A percentile compares a stretch with the other conserved stretches of the same genome.
Evolutionary conservation across 768 basidiomycete genomes (phyloP).

Genomic region (Tricholoma matsutake): DNA sequence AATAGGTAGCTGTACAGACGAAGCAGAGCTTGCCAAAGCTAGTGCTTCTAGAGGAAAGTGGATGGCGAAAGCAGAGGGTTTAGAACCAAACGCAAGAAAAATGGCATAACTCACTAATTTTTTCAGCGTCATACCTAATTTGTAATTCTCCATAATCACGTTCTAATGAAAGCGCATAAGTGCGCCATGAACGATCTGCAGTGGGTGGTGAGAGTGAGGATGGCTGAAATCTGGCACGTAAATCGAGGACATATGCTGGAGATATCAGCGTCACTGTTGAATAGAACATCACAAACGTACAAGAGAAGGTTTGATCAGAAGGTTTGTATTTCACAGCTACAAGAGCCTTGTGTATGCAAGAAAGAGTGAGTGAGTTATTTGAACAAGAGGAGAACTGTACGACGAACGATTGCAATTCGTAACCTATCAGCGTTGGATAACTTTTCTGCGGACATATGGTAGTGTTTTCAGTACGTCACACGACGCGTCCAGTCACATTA

Average conservation of each 20-base stretch:
- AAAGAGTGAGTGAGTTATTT: slow-evolving; percentile 2
- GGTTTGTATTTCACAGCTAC: slow-evolving; percentile 45
- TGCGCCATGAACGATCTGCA: slow-evolving; percentile 35
- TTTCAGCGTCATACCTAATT: slow-evolving; percentile 38
- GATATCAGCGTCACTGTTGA: not conserved
- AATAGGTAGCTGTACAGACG: slow-evolving; percentile 10
- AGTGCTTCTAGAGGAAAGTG: slow-evolving; percentile 13
- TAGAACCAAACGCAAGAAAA: slow-evolving; percentile 16
- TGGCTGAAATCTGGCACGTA: slow-evolving; percentile 34
- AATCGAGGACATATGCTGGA: slow-evolving; percentile 44
- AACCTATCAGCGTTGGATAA: slow-evolving; percentile 28
- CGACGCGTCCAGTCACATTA: not conserved
- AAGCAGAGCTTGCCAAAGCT: slow-evolving; percentile 21
- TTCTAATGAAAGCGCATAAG: slow-evolving; percentile 41
- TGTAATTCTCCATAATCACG: slow-evolving; percentile 34
- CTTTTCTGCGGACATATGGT: not conserved
- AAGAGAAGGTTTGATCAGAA: slow-evolving; percentile 33
- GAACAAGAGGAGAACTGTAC: not conserved
- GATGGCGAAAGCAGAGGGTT: not conserved
- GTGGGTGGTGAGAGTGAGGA: slow-evolving; percentile 16
- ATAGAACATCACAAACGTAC: slow-evolving; percentile 26
- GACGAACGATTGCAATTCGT: slow-evolving; percentile 41
- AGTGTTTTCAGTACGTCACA: not conserved
- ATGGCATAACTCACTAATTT: slow-evolving; percentile 32
- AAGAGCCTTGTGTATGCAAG: slow-evolving; percentile 36